These are phyloP conservation scores for Trametes elegans DNA, from an alignment of 768 basidiomycete species.

Conservation along the genomic window DNA sequence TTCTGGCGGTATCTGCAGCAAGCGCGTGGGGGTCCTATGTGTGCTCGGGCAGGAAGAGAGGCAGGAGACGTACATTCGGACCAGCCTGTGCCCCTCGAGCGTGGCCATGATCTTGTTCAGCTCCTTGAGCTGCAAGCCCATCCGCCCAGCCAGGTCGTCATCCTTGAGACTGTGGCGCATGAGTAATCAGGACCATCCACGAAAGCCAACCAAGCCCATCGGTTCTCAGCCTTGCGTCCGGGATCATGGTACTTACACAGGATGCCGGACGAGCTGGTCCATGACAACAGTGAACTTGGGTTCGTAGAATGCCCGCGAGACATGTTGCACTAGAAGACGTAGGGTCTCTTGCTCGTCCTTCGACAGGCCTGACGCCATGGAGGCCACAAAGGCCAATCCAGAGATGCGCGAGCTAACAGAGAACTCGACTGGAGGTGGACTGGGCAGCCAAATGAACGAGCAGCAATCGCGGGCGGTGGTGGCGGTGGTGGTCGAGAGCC, in stretches of 20 bases:
- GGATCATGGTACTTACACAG: constrained; percentile 76
- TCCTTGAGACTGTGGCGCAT: constrained; percentile 71
- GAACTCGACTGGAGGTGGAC: background rate
- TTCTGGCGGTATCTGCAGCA: constrained; percentile 77
- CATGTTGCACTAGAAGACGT: constrained; percentile 87
- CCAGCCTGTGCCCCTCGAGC: constrained; percentile 72
- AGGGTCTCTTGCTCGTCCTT: constrained; percentile 83
- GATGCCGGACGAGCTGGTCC: constrained; percentile 90
- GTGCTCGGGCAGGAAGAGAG: background rate
- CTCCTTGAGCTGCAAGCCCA: constrained; percentile 88
- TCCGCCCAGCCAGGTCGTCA: constrained; percentile 87
- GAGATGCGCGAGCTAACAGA: background rate
- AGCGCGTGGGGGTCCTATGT: background rate
- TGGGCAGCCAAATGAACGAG: background rate
- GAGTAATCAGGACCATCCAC: constrained; percentile 24
- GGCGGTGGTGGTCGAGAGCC: constrained; percentile 8
- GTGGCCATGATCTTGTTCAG: constrained; percentile 86
- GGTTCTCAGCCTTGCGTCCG: constrained; percentile 2
- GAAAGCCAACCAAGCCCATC: too few relatives aligned
- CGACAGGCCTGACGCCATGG: constrained; percentile 36
- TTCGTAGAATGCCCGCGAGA: constrained; percentile 93
- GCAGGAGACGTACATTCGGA: constrained; percentile 60
- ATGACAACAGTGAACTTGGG: constrained; percentile 86
- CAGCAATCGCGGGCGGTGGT: background rate
- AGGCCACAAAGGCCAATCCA: constrained; percentile 21